A percentile compares a stretch with the other conserved stretches of the same genome.
Conservation (phyloP, 192 early-diverging fungal genomes). For the Helicostylum pulchrum region DNA sequence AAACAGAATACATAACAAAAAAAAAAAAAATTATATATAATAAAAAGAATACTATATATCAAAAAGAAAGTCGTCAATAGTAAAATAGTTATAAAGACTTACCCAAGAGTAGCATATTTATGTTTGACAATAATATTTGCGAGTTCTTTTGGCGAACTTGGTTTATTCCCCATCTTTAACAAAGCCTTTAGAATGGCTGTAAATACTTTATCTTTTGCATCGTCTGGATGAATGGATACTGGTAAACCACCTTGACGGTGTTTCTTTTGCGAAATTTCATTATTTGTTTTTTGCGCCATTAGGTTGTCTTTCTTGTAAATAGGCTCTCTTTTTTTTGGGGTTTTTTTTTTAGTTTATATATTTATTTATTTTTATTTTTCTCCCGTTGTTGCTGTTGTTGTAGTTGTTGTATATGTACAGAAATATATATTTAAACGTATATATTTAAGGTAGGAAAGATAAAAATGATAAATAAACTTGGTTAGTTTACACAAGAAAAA, state of each 20-base stretch:
- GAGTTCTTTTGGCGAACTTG: conserved; percentile 80
- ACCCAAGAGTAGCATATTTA: conserved; percentile 75
- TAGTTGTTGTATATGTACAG: too few relatives aligned
- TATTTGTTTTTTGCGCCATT: background rate
- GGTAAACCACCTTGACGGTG: conserved; percentile 16
- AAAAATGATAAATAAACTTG: too few relatives aligned
- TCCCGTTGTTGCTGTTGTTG: too few relatives aligned
- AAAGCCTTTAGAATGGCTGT: conserved; percentile 83
- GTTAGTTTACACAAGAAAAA: too few relatives aligned
- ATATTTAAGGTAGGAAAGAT: too few relatives aligned
- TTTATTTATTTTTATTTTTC: too few relatives aligned
- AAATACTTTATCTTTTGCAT: conserved; percentile 83
- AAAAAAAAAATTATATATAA: background rate
- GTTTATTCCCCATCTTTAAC: conserved; percentile 69
- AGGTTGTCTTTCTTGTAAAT: background rate
- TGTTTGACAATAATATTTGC: conserved; percentile 75
- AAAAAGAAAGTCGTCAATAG: background rate
- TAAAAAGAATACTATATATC: background rate
- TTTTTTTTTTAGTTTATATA: too few relatives aligned
- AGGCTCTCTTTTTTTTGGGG: too few relatives aligned
- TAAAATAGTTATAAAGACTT: conserved; percentile 27
- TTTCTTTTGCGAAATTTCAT: background rate
- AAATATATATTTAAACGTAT: too few relatives aligned
- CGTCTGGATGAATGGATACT: conserved; percentile 64
- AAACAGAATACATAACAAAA: background rate